Percentiles rank a stretch among this genome's conserved stretches.
Conservation (phyloP, 2,329 filamentous ascomycete genomes). For the Aspergillus thermomutatus region DNA sequence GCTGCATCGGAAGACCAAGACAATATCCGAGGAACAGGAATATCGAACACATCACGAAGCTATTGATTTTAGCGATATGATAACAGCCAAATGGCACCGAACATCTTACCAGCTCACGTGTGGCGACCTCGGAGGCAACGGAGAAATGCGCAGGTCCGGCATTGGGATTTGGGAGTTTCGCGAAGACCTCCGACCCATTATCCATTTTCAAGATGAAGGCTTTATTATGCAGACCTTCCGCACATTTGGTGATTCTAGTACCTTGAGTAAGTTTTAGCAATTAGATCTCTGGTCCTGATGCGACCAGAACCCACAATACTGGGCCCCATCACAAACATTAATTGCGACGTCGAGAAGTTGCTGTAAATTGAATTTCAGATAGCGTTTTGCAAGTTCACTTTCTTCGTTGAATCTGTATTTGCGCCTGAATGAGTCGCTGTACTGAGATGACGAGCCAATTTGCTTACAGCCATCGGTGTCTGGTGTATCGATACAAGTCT, state of each 20-base stretch:
- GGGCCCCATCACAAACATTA: constrained; percentile 22
- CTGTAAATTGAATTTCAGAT: constrained; percentile 27
- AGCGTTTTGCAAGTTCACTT: constrained; percentile 25
- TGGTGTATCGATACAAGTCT: constrained; percentile 18
- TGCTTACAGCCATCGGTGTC: constrained; percentile 18
- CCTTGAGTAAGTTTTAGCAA: too few species aligned
- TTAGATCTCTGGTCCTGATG: too few species aligned
- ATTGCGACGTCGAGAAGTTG: constrained; percentile 24
- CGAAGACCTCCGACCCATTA: constrained; percentile 27
- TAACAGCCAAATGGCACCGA: neutral
- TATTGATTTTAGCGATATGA: constrained; percentile 10
- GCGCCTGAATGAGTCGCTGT: too few species aligned
- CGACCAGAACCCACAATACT: constrained; percentile 19
- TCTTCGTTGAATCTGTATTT: constrained; percentile 29
- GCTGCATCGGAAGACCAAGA: constrained; percentile 19
- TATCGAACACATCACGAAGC: constrained; percentile 17
- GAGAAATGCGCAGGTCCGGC: constrained; percentile 19
- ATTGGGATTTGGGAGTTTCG: constrained; percentile 28
- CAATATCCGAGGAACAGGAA: constrained; percentile 16
- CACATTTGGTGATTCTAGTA: constrained; percentile 26
- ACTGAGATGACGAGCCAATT: too few species aligned
- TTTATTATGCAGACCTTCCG: constrained; percentile 33
- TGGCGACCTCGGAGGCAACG: constrained; percentile 25
- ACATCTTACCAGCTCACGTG: constrained; percentile 21
- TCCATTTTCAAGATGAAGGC: constrained; percentile 35